These are phyloP conservation scores for Wickerhamiella bombiphila DNA, from an alignment of 805 yeast genomes.

Conservation along the genomic window DNA sequence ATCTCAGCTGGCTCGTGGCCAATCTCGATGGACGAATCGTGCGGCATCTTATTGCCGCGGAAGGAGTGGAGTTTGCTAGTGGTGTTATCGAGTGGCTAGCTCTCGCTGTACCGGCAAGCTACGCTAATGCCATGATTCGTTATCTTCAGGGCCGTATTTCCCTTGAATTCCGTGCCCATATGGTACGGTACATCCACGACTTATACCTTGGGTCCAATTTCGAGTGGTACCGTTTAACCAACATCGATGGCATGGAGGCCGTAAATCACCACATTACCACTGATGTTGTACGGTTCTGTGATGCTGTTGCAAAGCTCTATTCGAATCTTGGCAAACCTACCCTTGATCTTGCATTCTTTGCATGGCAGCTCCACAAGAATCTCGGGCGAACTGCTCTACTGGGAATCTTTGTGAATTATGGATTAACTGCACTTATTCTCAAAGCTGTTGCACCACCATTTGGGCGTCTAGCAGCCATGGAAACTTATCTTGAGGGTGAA, in stretches of 20 bases:
- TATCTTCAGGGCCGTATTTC: slow-evolving; percentile 63
- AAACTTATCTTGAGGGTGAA: slow-evolving; percentile 73
- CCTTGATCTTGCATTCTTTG: slow-evolving; percentile 70
- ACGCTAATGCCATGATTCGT: slow-evolving; percentile 80
- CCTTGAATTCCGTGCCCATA: slow-evolving; percentile 68
- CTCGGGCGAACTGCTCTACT: slow-evolving; percentile 75
- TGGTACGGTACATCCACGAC: slow-evolving; percentile 79
- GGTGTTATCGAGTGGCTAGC: slow-evolving; percentile 78
- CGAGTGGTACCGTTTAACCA: slow-evolving; percentile 71
- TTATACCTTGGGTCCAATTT: slow-evolving; percentile 65
- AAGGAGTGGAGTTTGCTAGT: slow-evolving; percentile 55
- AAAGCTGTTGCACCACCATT: slow-evolving; percentile 71
- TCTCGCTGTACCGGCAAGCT: slow-evolving; percentile 85
- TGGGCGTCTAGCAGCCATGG: slow-evolving; percentile 57
- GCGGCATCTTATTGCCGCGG: slow-evolving; percentile 70
- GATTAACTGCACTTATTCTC: slow-evolving; percentile 59
- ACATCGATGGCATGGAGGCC: slow-evolving; percentile 42
- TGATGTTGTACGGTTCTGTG: slow-evolving; percentile 69
- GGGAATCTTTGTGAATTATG: slow-evolving; percentile 71
- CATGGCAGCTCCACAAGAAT: slow-evolving; percentile 68
- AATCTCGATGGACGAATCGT: slow-evolving; percentile 86
- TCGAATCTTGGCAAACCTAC: slow-evolving; percentile 86
- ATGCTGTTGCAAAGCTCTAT: slow-evolving; percentile 66
- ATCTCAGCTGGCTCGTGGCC: slow-evolving; percentile 74
- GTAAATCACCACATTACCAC: slow-evolving; percentile 79